These are phyloP conservation scores for Amanita pallidorosea DNA, from an alignment of 768 basidiomycete genomes.

Conservation along the genomic window DNA sequence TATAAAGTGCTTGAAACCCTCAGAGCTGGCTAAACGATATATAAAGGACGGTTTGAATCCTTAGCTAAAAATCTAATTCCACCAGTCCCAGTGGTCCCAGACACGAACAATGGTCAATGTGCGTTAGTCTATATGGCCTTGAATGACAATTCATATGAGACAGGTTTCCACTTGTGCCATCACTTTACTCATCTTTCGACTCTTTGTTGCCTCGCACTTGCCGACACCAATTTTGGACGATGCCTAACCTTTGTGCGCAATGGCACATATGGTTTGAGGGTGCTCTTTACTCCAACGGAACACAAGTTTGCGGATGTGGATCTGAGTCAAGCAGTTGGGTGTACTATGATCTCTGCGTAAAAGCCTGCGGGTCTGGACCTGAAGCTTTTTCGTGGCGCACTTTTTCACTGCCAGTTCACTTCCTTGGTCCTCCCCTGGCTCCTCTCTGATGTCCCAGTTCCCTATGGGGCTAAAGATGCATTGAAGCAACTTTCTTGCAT, in stretches of 20 bases:
- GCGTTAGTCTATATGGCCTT: too few species aligned
- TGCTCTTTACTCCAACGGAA: neutral
- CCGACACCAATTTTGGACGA: neutral
- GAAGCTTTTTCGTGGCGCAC: slow-evolving; percentile 20
- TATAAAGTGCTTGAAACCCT: too few species aligned
- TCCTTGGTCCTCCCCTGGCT: slow-evolving; percentile 40
- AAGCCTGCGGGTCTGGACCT: slow-evolving; percentile 15
- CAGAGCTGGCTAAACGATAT: too few species aligned
- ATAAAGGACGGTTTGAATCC: too few species aligned
- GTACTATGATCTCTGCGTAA: neutral
- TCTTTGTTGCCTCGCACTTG: too few species aligned
- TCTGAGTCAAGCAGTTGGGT: neutral
- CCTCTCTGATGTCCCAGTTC: slow-evolving; percentile 39
- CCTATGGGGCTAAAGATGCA: slow-evolving; percentile 28
- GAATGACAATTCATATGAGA: too few species aligned
- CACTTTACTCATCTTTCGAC: too few species aligned
- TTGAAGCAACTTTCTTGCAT: slow-evolving; percentile 31
- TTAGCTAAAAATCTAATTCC: too few species aligned
- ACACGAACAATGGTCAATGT: too few species aligned
- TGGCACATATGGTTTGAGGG: neutral
- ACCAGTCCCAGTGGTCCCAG: too few species aligned
- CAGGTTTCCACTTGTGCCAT: too few species aligned
- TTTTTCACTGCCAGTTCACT: slow-evolving; percentile 28
- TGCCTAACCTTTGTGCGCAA: neutral
- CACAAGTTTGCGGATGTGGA: neutral